A percentile compares a stretch with the other conserved stretches of the same genome.
Conservation (phyloP, 2,329 filamentous ascomycete species). For the Ophiognomonia clavigignenti-juglandacearum region DNA sequence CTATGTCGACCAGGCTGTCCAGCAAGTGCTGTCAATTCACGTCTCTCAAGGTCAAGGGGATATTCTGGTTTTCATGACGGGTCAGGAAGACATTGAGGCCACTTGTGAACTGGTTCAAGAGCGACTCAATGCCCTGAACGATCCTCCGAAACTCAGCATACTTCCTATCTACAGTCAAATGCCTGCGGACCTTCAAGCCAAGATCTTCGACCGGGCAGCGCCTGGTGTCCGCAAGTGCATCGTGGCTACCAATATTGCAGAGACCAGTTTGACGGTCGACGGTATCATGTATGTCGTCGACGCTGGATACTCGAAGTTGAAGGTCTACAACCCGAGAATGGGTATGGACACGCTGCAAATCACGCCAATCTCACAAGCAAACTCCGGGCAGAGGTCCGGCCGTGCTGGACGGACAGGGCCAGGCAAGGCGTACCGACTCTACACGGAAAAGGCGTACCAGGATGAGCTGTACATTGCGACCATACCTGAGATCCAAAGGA, state of each 20-base stretch:
- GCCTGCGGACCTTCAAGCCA: constrained; percentile 95
- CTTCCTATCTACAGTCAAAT: constrained; percentile 99
- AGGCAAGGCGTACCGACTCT: constrained; percentile 90
- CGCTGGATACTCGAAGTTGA: constrained; percentile 91
- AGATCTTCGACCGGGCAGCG: constrained; percentile 89
- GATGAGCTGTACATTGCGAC: constrained; percentile 96
- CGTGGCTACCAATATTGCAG: constrained; percentile 96
- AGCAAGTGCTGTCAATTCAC: constrained; percentile 92
- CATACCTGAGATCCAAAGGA: constrained; percentile 95
- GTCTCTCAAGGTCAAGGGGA: constrained; percentile 91
- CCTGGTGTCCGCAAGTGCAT: constrained; percentile 95
- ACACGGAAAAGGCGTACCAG: constrained; percentile 89
- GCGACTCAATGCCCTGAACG: constrained; percentile 80
- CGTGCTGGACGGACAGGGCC: constrained; percentile 92
- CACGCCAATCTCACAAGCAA: constrained; percentile 95
- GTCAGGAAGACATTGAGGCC: constrained; percentile 95
- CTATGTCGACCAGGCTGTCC: constrained; percentile 94
- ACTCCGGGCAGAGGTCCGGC: constrained; percentile 87
- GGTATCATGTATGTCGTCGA: constrained; percentile 99
- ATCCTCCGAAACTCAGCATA: constrained; percentile 91
- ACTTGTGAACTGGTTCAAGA: constrained; percentile 93
- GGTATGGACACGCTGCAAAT: constrained; percentile 99
- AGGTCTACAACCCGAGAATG: constrained; percentile 98
- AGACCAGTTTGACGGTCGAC: constrained; percentile 95
- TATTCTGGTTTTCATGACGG: constrained; percentile 98